Evolutionary conservation across 805 yeast genomes (phyloP).

Genomic region (Candida dajiaensis): DNA sequence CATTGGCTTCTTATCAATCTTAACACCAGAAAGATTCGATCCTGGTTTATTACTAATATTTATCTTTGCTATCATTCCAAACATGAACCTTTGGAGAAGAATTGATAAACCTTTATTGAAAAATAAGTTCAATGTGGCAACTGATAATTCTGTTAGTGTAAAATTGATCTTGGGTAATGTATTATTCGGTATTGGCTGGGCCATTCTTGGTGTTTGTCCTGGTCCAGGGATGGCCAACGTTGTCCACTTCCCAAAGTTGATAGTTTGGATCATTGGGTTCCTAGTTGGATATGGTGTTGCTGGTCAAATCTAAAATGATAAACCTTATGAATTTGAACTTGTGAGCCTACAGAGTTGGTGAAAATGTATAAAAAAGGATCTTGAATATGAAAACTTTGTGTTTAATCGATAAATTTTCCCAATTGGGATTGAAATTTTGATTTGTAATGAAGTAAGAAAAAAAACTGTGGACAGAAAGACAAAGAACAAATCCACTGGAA

Average conservation of each 20-base stretch:
- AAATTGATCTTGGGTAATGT: constrained; percentile 36
- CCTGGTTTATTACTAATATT: constrained; percentile 42
- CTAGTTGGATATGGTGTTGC: constrained; percentile 8
- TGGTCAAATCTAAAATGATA: not conserved
- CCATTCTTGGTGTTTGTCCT: constrained; percentile 45
- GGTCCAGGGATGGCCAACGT: constrained; percentile 40
- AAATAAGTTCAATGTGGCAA: constrained; percentile 22
- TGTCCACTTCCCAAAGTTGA: constrained; percentile 7
- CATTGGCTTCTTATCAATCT: constrained; percentile 38
- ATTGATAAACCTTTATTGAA: constrained; percentile 19
- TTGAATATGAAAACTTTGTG: no score
- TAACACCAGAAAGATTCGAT: constrained; percentile 33
- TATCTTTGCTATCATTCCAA: constrained; percentile 39
- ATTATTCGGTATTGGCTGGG: constrained; percentile 51
- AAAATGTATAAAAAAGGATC: no score
- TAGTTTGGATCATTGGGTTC: constrained; percentile 11
- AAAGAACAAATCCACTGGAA: no score
- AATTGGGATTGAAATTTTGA: no score
- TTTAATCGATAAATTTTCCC: no score
- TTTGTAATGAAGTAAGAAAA: no score
- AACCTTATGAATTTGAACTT: no score
- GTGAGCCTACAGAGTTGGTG: no score
- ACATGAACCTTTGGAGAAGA: constrained; percentile 31
- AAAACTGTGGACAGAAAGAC: no score
- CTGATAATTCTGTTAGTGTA: constrained; percentile 18